phyloP scores from a whole-genome alignment of 2,329 filamentous ascomycete species.

The Ophioceras dolichostomum region DNA sequence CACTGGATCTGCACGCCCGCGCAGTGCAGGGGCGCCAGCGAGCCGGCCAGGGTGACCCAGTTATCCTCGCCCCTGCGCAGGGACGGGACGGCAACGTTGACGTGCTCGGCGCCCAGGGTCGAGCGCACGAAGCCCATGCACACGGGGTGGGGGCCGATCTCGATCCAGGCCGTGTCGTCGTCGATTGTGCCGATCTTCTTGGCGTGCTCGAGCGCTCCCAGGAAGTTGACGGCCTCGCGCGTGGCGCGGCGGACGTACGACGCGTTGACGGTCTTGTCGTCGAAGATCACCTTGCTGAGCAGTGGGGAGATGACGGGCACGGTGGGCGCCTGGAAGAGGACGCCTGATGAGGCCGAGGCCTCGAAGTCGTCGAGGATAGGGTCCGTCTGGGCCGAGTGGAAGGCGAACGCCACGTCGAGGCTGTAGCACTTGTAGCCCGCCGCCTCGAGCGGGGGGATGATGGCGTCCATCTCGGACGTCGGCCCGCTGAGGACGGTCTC shows the following conservation, averaged over 20 bases:
- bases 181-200: conserved; percentile 34
- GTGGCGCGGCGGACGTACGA: conserved; percentile 49
- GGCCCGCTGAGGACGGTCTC: conserved; percentile 50
- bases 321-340: conserved; percentile 28
- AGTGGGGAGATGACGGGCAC: conserved; percentile 45
- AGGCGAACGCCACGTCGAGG: conserved; percentile 22
- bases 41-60: conserved; percentile 41
- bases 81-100: conserved; percentile 25
- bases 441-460: conserved; percentile 1
- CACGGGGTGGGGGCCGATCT: conserved; percentile 57
- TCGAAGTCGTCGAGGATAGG: conserved; percentile 35
- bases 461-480: conserved; percentile 29
- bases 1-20: conserved; percentile 50
- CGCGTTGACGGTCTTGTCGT: conserved; percentile 34
- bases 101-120: conserved; percentile 21
- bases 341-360: conserved; percentile 16
- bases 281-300: conserved; percentile 36
- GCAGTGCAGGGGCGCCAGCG: conserved; percentile 33
- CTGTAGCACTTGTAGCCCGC: conserved; percentile 17
- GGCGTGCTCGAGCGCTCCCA: conserved; percentile 38
- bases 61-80: conserved; percentile 42
- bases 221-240: conserved; percentile 55
- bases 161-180: conserved; percentile 49
- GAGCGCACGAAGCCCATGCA: conserved; percentile 48
- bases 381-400: conserved; percentile 24